A percentile compares a stretch with the other conserved stretches of the same genome.
Conservation (phyloP, 768 basidiomycete genomes). For the Terana coerulea region DNA sequence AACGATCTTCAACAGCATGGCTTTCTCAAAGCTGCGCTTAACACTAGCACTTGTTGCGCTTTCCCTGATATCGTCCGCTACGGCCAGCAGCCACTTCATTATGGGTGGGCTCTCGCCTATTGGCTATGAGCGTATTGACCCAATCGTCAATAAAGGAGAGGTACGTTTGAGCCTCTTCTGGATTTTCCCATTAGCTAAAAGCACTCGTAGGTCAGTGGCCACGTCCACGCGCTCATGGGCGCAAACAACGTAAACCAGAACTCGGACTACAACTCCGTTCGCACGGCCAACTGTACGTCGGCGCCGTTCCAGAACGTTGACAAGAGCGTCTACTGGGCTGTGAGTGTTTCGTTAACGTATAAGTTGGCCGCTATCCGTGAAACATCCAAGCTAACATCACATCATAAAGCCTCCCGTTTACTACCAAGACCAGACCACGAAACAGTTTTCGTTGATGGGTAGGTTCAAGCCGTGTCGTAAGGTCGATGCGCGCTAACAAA, state of each 20-base stretch:
- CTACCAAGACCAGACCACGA: slow-evolving; percentile 13
- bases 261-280: slow-evolving; percentile 1
- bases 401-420: slow-evolving; percentile 17
- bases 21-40: slow-evolving; percentile 1
- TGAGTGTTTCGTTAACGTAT: slow-evolving; percentile 9
- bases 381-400: neutral
- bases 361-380: neutral
- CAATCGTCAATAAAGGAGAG: slow-evolving; percentile 10
- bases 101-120: slow-evolving; percentile 5
- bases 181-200: neutral
- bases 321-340: slow-evolving; percentile 24
- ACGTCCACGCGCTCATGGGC: slow-evolving; percentile 9
- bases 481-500: neutral
- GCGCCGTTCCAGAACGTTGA: slow-evolving; percentile 12
- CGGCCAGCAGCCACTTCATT: slow-evolving; percentile 8
- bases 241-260: slow-evolving; percentile 5
- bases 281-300: neutral
- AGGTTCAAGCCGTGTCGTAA: neutral
- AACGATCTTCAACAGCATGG: neutral
- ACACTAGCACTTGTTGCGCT: neutral
- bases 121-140: slow-evolving; percentile 7
- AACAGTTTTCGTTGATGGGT: slow-evolving; percentile 16
- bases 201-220: slow-evolving; percentile 3
- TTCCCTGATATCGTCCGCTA: neutral
- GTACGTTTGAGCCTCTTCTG: neutral